These are phyloP conservation scores for Sordaria brevicollis DNA, from an alignment of 495 filamentous ascomycete species.

Conservation along the genomic window DNA sequence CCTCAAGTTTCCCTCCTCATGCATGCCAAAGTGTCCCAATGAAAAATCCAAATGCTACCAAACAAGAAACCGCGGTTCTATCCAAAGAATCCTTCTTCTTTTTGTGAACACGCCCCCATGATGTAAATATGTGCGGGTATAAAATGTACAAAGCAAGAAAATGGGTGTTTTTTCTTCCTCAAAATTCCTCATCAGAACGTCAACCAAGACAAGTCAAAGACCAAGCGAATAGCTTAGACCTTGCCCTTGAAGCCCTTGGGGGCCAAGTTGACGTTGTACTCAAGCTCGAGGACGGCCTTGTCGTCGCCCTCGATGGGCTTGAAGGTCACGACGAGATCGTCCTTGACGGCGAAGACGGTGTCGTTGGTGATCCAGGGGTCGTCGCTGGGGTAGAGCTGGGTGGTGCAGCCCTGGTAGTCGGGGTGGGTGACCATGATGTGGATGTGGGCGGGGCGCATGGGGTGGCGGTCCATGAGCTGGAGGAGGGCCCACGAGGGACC, in stretches of 20 bases:
- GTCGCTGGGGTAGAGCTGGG: conserved; percentile 66
- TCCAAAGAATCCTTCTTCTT: background rate
- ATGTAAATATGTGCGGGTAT: background rate
- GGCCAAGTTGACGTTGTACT: conserved; percentile 49
- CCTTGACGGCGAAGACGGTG: conserved; percentile 73
- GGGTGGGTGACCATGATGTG: conserved; percentile 61
- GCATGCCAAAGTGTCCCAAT: background rate
- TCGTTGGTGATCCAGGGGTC: conserved; percentile 61
- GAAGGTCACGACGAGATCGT: conserved; percentile 66
- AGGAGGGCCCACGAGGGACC: conserved; percentile 61
- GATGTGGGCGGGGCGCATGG: conserved; percentile 77
- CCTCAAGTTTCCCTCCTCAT: background rate
- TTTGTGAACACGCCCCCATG: background rate
- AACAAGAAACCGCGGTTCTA: background rate
- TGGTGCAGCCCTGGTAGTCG: conserved; percentile 56
- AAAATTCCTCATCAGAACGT: background rate
- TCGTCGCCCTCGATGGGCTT: conserved; percentile 48
- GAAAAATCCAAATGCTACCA: background rate
- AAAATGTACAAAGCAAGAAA: background rate
- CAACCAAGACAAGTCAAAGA: background rate
- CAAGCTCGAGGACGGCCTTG: conserved; percentile 60
- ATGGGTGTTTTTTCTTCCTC: background rate
- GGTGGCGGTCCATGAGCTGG: conserved; percentile 63
- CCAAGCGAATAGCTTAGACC: conserved; percentile 13
- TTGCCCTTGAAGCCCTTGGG: conserved; percentile 42